Conservation (phyloP, 148 eudicot genomes). For the Agrostemma githago region DNA sequence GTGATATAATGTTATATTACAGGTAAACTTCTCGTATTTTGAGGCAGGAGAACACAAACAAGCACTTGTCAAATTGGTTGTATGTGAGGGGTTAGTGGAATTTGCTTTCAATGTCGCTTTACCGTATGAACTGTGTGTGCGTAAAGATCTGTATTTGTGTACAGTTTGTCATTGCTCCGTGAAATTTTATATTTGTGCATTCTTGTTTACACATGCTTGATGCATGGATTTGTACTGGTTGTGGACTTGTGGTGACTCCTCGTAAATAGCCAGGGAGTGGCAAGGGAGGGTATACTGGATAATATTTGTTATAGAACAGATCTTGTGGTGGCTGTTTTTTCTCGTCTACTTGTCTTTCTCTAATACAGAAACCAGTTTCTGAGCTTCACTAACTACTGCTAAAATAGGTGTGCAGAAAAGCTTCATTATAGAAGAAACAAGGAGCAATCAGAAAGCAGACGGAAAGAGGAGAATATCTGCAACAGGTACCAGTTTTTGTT, state of each 20-base stretch:
- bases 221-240: neutral
- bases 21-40: slow-evolving; percentile 83
- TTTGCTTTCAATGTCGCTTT: slow-evolving; percentile 11
- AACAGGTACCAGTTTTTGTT: slow-evolving; percentile 42
- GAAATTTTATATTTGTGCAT: neutral
- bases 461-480: slow-evolving; percentile 33
- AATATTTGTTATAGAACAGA: neutral
- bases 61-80: slow-evolving; percentile 85
- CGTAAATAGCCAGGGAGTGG: neutral
- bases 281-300: neutral
- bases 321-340: neutral
- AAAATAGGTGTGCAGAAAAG: slow-evolving; percentile 72
- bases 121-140: neutral
- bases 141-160: neutral
- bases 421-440: slow-evolving; percentile 56
- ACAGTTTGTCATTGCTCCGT: slow-evolving; percentile 1
- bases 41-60: slow-evolving; percentile 92
- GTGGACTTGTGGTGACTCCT: slow-evolving; percentile 8
- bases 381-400: slow-evolving; percentile 10
- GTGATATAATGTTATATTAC: slow-evolving; percentile 13
- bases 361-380: neutral
- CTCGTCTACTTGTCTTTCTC: neutral
- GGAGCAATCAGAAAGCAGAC: slow-evolving; percentile 37
- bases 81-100: slow-evolving; percentile 64
- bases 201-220: neutral